phyloP scores from a whole-genome alignment of 2,329 filamentous ascomycete genomes.

The Trichoderma polysporum region DNA sequence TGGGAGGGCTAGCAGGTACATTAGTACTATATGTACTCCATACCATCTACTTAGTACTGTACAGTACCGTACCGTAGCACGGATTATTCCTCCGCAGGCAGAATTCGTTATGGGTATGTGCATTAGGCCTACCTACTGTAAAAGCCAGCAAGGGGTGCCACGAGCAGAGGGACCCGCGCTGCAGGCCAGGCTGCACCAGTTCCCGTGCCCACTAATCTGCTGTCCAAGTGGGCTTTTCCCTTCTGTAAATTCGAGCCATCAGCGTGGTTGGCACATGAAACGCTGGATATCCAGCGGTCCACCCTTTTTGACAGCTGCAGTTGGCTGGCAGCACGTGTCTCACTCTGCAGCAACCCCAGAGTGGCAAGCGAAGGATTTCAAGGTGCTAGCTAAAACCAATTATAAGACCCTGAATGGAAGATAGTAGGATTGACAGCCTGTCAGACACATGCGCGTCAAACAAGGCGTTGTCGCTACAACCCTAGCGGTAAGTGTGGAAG shows the following conservation, averaged over 20 bases:
- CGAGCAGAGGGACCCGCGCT: slow-evolving; percentile 15
- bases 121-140: too few species aligned
- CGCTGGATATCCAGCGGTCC: background rate
- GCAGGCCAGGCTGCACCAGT: slow-evolving; percentile 1
- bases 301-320: background rate
- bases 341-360: slow-evolving; percentile 10
- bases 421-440: too few species aligned
- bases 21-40: too few species aligned
- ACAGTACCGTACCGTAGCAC: too few species aligned
- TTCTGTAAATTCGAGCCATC: background rate
- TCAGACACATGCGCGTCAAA: background rate
- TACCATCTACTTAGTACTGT: too few species aligned
- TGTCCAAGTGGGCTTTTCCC: slow-evolving; percentile 3
- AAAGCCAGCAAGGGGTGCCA: slow-evolving; percentile 7
- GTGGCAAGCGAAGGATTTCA: background rate
- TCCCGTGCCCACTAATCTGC: slow-evolving; percentile 8
- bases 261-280: slow-evolving; percentile 5
- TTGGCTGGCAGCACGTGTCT: slow-evolving; percentile 15
- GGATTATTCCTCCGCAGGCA: background rate
- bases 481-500: background rate
- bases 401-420: background rate
- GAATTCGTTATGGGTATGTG: background rate
- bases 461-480: background rate
- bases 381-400: background rate
- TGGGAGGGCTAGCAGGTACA: background rate